Percentiles rank a stretch among this genome's conserved stretches.
Conservation (phyloP, 208 protist species). For the Trypanosoma melophagium region DNA sequence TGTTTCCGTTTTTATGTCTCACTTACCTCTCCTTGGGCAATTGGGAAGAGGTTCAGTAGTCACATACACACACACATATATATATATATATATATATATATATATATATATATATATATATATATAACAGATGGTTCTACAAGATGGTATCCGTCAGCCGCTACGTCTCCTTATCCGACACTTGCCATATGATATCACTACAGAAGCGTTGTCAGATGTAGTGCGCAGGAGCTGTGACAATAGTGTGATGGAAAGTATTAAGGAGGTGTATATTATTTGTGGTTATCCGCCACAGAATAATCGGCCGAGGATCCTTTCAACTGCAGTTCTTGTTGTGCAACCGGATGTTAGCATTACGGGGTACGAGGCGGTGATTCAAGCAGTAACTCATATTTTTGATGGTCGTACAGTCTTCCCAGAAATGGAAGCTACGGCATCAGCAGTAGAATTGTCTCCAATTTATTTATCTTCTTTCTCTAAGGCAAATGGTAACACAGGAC, state of each 20-base stretch:
- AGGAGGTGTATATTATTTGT: conserved; percentile 7
- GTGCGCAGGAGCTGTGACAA: not conserved
- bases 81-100: too few relatives aligned
- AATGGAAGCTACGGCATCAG: not conserved
- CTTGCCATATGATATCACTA: conserved; percentile 21
- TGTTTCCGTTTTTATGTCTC: not conserved
- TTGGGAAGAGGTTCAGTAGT: too few relatives aligned
- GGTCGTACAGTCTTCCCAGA: conserved; percentile 7
- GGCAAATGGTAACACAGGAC: not conserved
- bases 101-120: too few relatives aligned
- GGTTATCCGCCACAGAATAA: not conserved
- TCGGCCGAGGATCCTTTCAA: conserved; percentile 6
- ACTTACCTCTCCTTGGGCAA: not conserved
- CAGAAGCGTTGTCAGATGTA: not conserved
- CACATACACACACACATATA: too few relatives aligned
- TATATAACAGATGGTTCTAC: conserved; percentile 1
- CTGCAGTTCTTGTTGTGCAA: conserved; percentile 4
- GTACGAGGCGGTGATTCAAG: not conserved
- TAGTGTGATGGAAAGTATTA: not conserved
- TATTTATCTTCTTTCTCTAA: too few relatives aligned
- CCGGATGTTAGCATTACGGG: not conserved
- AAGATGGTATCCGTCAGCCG: not conserved
- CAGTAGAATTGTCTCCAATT: not conserved
- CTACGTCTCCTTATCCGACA: conserved; percentile 19
- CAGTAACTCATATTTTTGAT: conserved; percentile 11